Evolutionary conservation across 192 early-diverging fungal genomes (phyloP).

Genomic region (Linnemannia hyalina): DNA sequence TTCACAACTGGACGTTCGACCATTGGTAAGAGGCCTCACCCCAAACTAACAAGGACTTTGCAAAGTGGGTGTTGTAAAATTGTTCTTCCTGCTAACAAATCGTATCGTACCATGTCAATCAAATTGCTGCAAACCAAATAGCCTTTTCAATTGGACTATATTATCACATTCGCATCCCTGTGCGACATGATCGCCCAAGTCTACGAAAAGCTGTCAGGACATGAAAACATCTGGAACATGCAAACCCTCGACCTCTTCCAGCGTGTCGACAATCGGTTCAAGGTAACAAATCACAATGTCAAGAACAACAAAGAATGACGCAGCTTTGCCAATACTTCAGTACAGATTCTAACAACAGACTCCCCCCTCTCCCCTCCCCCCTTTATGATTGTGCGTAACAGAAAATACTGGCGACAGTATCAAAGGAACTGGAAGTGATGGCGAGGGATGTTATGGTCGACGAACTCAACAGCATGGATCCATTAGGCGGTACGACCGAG

Average conservation of each 20-base stretch:
- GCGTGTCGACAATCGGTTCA: conserved; percentile 45
- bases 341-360: not conserved
- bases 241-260: conserved; percentile 41
- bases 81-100: not conserved
- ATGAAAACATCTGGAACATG: conserved; percentile 34
- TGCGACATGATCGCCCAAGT: conserved; percentile 51
- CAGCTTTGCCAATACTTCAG: too few species aligned
- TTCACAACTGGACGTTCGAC: conserved; percentile 47
- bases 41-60: not conserved
- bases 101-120: too few species aligned
- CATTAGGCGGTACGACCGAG: conserved; percentile 14
- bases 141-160: conserved; percentile 46
- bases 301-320: not conserved
- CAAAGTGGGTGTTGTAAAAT: not conserved
- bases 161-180: conserved; percentile 45
- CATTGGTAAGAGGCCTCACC: conserved; percentile 14
- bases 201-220: conserved; percentile 25
- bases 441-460: conserved; percentile 41
- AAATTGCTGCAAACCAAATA: not conserved
- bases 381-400: not conserved
- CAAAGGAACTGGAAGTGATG: conserved; percentile 45
- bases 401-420: conserved; percentile 50
- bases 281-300: conserved; percentile 20
- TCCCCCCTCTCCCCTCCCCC: too few species aligned
- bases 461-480: conserved; percentile 50